Percentiles rank a stretch among this genome's conserved stretches.
phyloP scores from a whole-genome alignment of 2,329 filamentous ascomycete genomes.

The Sclerotinia borealis region DNA sequence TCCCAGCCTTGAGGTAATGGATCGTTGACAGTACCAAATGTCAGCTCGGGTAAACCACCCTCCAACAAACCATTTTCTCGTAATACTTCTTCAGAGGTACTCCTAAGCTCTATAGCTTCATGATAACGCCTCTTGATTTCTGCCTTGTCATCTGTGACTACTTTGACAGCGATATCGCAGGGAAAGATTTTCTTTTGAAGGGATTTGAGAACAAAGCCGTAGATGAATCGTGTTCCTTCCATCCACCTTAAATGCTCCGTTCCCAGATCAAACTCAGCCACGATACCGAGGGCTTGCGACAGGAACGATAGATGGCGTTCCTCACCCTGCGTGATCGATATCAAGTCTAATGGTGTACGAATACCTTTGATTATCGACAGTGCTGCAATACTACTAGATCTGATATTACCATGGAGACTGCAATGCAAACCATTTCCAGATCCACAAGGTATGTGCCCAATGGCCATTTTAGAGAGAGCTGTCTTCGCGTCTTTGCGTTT shows the following conservation, averaged over 20 bases:
- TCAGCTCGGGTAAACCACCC: conserved; percentile 59
- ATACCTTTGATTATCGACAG: conserved; percentile 79
- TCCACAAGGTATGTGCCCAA: conserved; percentile 82
- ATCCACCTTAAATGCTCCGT: conserved; percentile 92
- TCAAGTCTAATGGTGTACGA: conserved; percentile 72
- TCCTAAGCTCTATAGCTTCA: conserved; percentile 32
- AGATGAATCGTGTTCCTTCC: conserved; percentile 70
- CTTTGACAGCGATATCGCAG: conserved; percentile 76
- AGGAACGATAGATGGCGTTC: conserved; percentile 73
- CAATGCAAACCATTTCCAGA: conserved; percentile 86
- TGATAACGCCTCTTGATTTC: conserved; percentile 67
- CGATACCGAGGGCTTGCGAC: conserved; percentile 78
- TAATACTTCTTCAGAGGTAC: not conserved
- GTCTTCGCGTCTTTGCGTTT: conserved; percentile 64
- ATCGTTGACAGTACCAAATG: conserved; percentile 72
- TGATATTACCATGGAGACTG: conserved; percentile 69
- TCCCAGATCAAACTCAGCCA: conserved; percentile 80
- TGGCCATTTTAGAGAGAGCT: conserved; percentile 68
- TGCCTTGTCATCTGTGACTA: conserved; percentile 68
- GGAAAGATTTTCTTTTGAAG: conserved; percentile 74
- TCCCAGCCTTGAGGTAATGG: conserved; percentile 70
- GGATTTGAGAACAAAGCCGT: conserved; percentile 68
- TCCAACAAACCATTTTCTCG: conserved; percentile 17
- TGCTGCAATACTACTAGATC: conserved; percentile 54
- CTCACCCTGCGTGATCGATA: conserved; percentile 75